These are phyloP conservation scores for Boletellus ananas DNA, from an alignment of 768 basidiomycete genomes.

Conservation along the genomic window DNA sequence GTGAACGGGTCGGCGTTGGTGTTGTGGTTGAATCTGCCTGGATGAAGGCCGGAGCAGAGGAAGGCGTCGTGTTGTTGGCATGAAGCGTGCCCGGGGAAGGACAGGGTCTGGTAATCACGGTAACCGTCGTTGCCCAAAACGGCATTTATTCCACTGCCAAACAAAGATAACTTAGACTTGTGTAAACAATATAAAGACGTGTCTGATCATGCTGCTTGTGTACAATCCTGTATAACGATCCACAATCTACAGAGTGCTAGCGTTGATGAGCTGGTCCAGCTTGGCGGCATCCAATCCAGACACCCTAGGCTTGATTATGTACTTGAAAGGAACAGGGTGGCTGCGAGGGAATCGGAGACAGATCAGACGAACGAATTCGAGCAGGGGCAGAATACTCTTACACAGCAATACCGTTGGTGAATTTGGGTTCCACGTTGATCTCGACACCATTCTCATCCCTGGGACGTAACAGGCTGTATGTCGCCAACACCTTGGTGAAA, in stretches of 20 bases:
- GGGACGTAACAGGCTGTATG: slow-evolving; percentile 1
- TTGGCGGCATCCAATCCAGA: background rate
- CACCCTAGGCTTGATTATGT: background rate
- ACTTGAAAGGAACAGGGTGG: slow-evolving; percentile 4
- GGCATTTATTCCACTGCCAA: too few species aligned
- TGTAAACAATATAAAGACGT: background rate
- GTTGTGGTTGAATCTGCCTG: slow-evolving; percentile 18
- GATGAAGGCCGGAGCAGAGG: slow-evolving; percentile 6
- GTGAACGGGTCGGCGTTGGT: slow-evolving; percentile 21
- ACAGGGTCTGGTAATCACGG: too few species aligned
- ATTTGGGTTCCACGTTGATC: slow-evolving; percentile 9
- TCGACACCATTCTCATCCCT: slow-evolving; percentile 2
- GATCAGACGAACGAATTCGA: too few species aligned
- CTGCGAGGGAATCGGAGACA: background rate
- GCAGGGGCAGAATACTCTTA: background rate
- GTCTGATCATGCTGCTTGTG: too few species aligned
- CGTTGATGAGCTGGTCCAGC: background rate
- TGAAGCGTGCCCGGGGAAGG: background rate
- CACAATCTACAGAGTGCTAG: background rate
- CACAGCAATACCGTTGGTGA: background rate
- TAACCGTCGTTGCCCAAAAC: too few species aligned
- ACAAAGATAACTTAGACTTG: too few species aligned
- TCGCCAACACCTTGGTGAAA: slow-evolving; percentile 1
- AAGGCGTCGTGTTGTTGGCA: slow-evolving; percentile 9
- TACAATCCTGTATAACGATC: too few species aligned